Conservation (phyloP, 768 basidiomycete species). For the Sistotremastrum suecicum region DNA sequence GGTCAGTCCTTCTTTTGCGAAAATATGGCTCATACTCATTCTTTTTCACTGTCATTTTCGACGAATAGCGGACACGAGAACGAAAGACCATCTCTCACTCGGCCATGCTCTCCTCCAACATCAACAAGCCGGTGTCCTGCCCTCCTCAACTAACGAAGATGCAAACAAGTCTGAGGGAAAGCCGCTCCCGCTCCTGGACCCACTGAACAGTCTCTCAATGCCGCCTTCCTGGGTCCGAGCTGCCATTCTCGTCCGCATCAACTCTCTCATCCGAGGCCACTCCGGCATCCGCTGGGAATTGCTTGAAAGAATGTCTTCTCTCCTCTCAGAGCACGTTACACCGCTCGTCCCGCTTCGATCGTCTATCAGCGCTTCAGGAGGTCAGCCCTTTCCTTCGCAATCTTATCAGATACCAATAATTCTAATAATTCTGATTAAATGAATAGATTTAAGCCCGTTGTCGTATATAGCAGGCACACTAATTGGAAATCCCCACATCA, state of each 20-base stretch:
- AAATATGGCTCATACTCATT: constrained; percentile 2
- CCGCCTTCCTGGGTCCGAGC: constrained; percentile 82
- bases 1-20: constrained; percentile 22
- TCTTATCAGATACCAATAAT: constrained; percentile 6
- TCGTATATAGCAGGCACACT: constrained; percentile 75
- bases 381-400: constrained; percentile 20
- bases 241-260: constrained; percentile 77
- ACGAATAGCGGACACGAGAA: constrained; percentile 60
- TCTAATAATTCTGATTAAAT: constrained; percentile 1
- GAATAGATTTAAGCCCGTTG: constrained; percentile 59
- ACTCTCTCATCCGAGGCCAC: constrained; percentile 79
- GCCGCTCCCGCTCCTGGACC: constrained; percentile 54
- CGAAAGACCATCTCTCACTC: constrained; percentile 55
- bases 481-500: constrained; percentile 67
- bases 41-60: not conserved
- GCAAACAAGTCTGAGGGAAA: constrained; percentile 8
- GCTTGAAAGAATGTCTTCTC: constrained; percentile 61
- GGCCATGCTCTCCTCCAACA: constrained; percentile 78
- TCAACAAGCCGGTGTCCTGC: constrained; percentile 62
- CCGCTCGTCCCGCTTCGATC: constrained; percentile 74
- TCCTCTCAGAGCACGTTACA: constrained; percentile 59
- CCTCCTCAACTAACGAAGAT: constrained; percentile 35
- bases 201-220: constrained; percentile 55
- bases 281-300: constrained; percentile 75
- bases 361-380: constrained; percentile 73